Evolutionary conservation across 352 stramenopile species (phyloP).

Genomic region (Globisporangium iwayamae): DNA sequence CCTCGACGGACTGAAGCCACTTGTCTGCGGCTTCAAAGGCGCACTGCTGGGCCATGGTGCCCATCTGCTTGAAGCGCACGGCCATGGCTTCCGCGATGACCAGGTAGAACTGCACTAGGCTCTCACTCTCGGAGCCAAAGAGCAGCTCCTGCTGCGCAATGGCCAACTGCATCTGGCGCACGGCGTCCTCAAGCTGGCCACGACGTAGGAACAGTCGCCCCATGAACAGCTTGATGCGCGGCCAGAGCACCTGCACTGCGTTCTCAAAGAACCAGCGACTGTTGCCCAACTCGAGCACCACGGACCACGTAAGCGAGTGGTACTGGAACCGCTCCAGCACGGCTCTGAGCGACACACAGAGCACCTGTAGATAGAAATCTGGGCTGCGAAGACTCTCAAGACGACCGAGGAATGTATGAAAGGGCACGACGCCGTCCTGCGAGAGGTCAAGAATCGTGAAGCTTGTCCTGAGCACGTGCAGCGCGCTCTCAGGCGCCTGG

Average conservation of each 20-base stretch:
- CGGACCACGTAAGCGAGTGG: conserved; percentile 27
- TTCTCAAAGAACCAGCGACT: conserved; percentile 15
- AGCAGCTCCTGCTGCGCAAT: conserved; percentile 42
- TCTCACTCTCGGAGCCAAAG: conserved; percentile 19
- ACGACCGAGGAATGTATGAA: conserved; percentile 32
- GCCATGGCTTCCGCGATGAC: conserved; percentile 46
- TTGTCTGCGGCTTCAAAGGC: conserved; percentile 38
- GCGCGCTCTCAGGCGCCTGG: conserved; percentile 19
- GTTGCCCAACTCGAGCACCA: conserved; percentile 27
- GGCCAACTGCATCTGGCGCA: conserved; percentile 41
- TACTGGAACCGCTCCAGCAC: conserved; percentile 12
- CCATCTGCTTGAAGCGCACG: conserved; percentile 50
- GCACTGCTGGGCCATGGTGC: conserved; percentile 38
- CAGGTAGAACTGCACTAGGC: conserved; percentile 55
- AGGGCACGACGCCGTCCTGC: conserved; percentile 37
- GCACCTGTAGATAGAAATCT: conserved; percentile 22
- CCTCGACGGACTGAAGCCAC: conserved; percentile 53
- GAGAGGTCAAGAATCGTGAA: conserved; percentile 44
- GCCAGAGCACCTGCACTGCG: conserved; percentile 27
- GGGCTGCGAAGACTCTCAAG: conserved; percentile 21
- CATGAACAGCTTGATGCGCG: conserved; percentile 47
- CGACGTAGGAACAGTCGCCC: conserved; percentile 47
- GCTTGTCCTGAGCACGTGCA: conserved; percentile 20
- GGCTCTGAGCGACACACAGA: conserved; percentile 25
- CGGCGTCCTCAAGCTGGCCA: conserved; percentile 55